These are phyloP conservation scores for Polysphondylium violaceum DNA, from an alignment of 78 protist species.

Conservation along the genomic window DNA sequence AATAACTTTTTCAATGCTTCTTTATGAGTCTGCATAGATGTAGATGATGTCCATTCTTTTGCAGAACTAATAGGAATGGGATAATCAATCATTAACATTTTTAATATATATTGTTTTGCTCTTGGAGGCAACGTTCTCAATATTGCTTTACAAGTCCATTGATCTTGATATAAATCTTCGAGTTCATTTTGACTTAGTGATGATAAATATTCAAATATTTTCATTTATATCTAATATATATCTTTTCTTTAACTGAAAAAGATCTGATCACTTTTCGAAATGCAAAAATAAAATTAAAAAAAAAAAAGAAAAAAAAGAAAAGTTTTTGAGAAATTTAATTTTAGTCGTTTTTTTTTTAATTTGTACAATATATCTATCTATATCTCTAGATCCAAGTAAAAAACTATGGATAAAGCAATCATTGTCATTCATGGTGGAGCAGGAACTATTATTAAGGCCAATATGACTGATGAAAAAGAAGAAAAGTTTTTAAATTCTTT, in stretches of 20 bases:
- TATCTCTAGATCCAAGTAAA: too few relatives aligned
- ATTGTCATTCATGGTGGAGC: slow-evolving; percentile 86
- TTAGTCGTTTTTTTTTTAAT: too few relatives aligned
- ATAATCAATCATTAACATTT: slow-evolving; percentile 22
- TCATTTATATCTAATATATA: slow-evolving; percentile 10
- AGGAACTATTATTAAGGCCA: slow-evolving; percentile 32
- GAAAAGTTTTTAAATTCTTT: not conserved
- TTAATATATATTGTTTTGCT: slow-evolving; percentile 59
- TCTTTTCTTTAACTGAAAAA: too few relatives aligned
- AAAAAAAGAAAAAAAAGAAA: too few relatives aligned
- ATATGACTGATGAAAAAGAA: slow-evolving; percentile 24
- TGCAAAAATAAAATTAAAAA: too few relatives aligned
- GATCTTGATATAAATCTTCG: slow-evolving; percentile 46
- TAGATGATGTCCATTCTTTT: slow-evolving; percentile 16
- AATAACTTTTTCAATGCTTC: slow-evolving; percentile 28
- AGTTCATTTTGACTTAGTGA: slow-evolving; percentile 19
- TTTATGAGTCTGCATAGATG: slow-evolving; percentile 36
- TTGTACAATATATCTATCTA: too few relatives aligned
- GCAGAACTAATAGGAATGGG: not conserved
- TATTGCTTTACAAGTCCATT: slow-evolving; percentile 69
- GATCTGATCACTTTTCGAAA: too few relatives aligned
- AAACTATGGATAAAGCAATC: slow-evolving; percentile 11
- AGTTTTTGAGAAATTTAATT: too few relatives aligned
- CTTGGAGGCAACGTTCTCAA: slow-evolving; percentile 63
- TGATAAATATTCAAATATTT: slow-evolving; percentile 70